Conservation (phyloP, 2,329 filamentous ascomycete species). For the Myriosclerotinia curreyana region DNA sequence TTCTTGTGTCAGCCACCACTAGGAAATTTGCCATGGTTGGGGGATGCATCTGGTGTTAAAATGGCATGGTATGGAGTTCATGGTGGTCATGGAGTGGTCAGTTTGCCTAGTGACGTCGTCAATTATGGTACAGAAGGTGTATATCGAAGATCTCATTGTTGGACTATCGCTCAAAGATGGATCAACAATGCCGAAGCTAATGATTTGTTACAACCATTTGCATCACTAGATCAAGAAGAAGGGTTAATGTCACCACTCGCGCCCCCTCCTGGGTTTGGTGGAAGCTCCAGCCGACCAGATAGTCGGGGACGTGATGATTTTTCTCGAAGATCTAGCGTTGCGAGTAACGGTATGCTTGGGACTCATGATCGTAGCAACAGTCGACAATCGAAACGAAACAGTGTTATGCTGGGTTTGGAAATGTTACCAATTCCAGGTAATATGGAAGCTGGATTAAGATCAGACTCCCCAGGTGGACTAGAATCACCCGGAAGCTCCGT, state of each 20-base stretch:
- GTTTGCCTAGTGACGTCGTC: slow-evolving; percentile 60
- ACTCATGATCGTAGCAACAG: slow-evolving; percentile 3
- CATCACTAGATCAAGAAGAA: not conserved
- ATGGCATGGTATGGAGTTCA: slow-evolving; percentile 74
- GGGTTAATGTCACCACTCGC: slow-evolving; percentile 29
- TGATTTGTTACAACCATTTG: not conserved
- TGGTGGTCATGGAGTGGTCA: slow-evolving; percentile 60
- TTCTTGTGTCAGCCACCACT: slow-evolving; percentile 76
- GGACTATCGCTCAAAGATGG: slow-evolving; percentile 63
- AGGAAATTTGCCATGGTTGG: slow-evolving; percentile 70
- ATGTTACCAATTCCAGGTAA: slow-evolving; percentile 32
- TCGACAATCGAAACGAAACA: slow-evolving; percentile 31
- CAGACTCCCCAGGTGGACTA: slow-evolving; percentile 6
- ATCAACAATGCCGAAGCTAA: slow-evolving; percentile 22
- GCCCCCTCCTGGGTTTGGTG: slow-evolving; percentile 35
- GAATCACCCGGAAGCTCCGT: slow-evolving; percentile 11
- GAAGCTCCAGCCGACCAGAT: slow-evolving; percentile 27
- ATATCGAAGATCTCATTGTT: slow-evolving; percentile 67
- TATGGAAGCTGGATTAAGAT: slow-evolving; percentile 9
- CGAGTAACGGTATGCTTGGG: slow-evolving; percentile 14
- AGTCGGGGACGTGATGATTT: slow-evolving; percentile 24
- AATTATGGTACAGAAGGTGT: slow-evolving; percentile 62
- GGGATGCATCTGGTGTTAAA: slow-evolving; percentile 56
- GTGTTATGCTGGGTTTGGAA: slow-evolving; percentile 36
- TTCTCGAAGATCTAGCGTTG: slow-evolving; percentile 21